Evolutionary conservation across 176 grass and related monocot species (phyloP).

Genomic region (Chloris gayana): DNA sequence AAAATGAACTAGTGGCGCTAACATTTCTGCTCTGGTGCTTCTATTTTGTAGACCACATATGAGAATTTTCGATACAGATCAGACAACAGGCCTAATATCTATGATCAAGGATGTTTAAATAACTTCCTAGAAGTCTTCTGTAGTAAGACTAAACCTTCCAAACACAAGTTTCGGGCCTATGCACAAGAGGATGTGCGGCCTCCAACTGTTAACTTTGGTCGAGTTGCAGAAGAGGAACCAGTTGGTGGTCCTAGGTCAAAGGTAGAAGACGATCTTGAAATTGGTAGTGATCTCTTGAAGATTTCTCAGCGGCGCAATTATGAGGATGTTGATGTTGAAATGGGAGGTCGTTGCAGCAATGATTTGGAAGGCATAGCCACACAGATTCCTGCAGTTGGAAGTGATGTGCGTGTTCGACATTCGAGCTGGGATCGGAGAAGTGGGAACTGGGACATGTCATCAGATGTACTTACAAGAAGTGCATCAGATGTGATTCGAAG

Average conservation of each 20-base stretch:
- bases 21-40: slow-evolving; percentile 10
- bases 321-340: slow-evolving; percentile 65
- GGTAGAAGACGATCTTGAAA: slow-evolving; percentile 95
- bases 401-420: slow-evolving; percentile 47
- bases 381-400: slow-evolving; percentile 45
- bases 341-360: slow-evolving; percentile 40
- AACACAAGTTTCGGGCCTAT: slow-evolving; percentile 69
- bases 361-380: slow-evolving; percentile 49
- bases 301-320: slow-evolving; percentile 81
- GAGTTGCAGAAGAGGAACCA: slow-evolving; percentile 51
- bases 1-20: slow-evolving; percentile 5
- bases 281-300: slow-evolving; percentile 79
- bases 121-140: slow-evolving; percentile 79
- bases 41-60: slow-evolving; percentile 79
- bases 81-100: slow-evolving; percentile 70
- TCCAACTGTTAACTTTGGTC: slow-evolving; percentile 49
- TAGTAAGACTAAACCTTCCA: slow-evolving; percentile 66
- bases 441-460: slow-evolving; percentile 68
- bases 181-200: slow-evolving; percentile 64
- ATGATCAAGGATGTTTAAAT: slow-evolving; percentile 70
- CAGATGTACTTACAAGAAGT: slow-evolving; percentile 50
- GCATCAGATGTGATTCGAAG: slow-evolving; percentile 56
- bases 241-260: slow-evolving; percentile 71
- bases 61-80: slow-evolving; percentile 92
- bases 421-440: slow-evolving; percentile 60